These are phyloP conservation scores for Haplosporangium sp. DNA, from an alignment of 371 early-diverging fungal species.

Conservation along the genomic window DNA sequence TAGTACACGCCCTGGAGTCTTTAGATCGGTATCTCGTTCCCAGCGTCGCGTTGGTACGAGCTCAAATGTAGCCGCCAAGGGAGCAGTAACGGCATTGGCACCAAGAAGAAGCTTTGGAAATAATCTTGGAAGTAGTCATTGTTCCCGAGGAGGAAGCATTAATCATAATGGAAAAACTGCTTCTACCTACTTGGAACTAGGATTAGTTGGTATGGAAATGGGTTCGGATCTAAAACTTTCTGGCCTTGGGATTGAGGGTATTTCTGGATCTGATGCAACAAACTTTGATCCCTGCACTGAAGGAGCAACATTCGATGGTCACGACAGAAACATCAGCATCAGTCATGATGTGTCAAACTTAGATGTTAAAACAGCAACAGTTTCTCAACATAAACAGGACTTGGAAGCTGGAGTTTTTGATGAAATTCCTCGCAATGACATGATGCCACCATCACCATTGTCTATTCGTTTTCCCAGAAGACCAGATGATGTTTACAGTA, in stretches of 20 bases:
- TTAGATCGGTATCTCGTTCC: constrained; percentile 24
- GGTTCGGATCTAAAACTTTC: constrained; percentile 20
- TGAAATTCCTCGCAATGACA: constrained; percentile 27
- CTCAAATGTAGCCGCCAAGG: neutral
- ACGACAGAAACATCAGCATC: neutral
- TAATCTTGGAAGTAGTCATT: neutral
- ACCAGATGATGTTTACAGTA: constrained; percentile 17
- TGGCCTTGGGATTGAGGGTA: constrained; percentile 15
- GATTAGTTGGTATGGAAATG: constrained; percentile 23
- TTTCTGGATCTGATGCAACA: constrained; percentile 9
- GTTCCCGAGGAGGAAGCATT: constrained; percentile 18
- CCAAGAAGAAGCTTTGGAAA: constrained; percentile 3
- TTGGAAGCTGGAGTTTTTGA: constrained; percentile 6
- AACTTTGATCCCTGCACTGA: constrained; percentile 3
- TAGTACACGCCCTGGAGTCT: constrained; percentile 9
- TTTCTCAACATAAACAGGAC: neutral
- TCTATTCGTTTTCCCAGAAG: constrained; percentile 1
- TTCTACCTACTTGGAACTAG: constrained; percentile 21
- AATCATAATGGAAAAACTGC: constrained; percentile 15
- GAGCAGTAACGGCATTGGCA: neutral
- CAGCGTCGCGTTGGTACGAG: constrained; percentile 27
- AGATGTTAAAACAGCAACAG: neutral
- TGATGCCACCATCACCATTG: constrained; percentile 7
- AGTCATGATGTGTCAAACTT: neutral
- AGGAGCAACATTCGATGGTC: neutral